Percentiles rank a stretch among this genome's conserved stretches.
These are phyloP conservation scores for Diospyros kaki DNA, from an alignment of 148 eudicot genomes.

Conservation along the genomic window DNA sequence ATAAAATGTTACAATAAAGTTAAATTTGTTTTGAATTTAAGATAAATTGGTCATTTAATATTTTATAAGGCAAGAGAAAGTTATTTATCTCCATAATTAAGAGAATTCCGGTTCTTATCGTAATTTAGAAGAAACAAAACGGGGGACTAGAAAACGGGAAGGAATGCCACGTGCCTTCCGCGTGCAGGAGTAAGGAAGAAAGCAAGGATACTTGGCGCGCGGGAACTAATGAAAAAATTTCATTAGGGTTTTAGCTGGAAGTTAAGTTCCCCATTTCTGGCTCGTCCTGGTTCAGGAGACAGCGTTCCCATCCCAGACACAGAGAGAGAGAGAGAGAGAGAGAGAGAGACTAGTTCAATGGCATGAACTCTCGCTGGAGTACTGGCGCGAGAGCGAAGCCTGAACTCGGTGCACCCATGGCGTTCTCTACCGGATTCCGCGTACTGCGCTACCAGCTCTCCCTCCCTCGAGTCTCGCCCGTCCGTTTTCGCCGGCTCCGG, in stretches of 20 bases:
- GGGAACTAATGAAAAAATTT: no score
- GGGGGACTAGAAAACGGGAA: no score
- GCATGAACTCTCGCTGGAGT: constrained; percentile 18
- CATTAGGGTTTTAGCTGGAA: constrained; percentile 13
- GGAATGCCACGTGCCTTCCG: no score
- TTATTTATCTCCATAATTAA: no score
- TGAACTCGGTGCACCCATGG: constrained; percentile 25
- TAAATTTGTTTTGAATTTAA: no score
- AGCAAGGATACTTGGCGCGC: no score
- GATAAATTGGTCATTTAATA: no score
- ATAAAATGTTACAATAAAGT: no score
- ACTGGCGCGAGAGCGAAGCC: neutral
- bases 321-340: constrained; percentile 10
- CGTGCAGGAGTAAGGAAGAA: no score
- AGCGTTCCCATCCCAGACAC: neutral
- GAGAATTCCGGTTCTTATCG: no score
- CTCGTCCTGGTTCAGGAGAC: neutral
- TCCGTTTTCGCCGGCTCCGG: constrained; percentile 17
- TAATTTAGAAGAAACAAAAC: no score
- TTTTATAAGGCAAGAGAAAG: no score
- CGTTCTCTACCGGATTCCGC: constrained; percentile 41
- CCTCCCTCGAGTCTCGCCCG: constrained; percentile 3
- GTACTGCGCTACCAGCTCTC: constrained; percentile 32
- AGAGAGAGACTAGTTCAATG: constrained; percentile 12
- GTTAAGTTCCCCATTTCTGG: neutral